phyloP scores from a whole-genome alignment of 139 green algal species.

The Microglena sp. region DNA sequence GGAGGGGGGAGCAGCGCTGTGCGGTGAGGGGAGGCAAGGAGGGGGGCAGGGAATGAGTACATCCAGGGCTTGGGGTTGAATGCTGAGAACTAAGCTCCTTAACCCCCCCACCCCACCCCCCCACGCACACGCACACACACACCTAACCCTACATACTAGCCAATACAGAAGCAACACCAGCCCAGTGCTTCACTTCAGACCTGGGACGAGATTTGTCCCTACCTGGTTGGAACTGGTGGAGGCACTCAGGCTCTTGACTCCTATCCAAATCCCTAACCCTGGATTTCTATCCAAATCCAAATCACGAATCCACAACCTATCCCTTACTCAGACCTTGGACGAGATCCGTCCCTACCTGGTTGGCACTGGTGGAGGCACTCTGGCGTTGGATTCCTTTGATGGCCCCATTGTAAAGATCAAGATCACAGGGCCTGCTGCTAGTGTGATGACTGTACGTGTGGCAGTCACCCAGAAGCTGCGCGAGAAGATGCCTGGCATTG shows the following conservation, averaged over 20 bases:
- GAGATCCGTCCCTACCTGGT: constrained; percentile 84
- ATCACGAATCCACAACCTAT: not conserved
- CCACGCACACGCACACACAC: too few relatives aligned
- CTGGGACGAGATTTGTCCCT: too few relatives aligned
- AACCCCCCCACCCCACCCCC: too few relatives aligned
- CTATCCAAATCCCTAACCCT: not conserved
- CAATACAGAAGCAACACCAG: too few relatives aligned
- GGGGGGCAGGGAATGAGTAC: constrained; percentile 81
- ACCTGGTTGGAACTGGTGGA: not conserved
- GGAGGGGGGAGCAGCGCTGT: too few relatives aligned
- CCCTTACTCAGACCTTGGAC: constrained; percentile 40
- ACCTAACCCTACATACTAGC: too few relatives aligned
- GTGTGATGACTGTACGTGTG: constrained; percentile 95
- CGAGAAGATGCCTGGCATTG: constrained; percentile 94
- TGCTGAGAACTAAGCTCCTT: too few relatives aligned
- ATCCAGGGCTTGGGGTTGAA: constrained; percentile 78
- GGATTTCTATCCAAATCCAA: not conserved
- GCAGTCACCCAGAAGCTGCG: constrained; percentile 98
- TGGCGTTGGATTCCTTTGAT: constrained; percentile 84
- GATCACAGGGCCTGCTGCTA: constrained; percentile 85
- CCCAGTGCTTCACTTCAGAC: too few relatives aligned
- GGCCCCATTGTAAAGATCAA: constrained; percentile 90
- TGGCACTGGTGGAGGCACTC: constrained; percentile 85
- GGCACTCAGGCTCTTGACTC: not conserved
- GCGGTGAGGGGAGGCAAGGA: too few relatives aligned